A percentile compares a stretch with the other conserved stretches of the same genome.
Evolutionary conservation across 2,329 filamentous ascomycete species (phyloP).

Genomic region (Cladosporium halotolerans): DNA sequence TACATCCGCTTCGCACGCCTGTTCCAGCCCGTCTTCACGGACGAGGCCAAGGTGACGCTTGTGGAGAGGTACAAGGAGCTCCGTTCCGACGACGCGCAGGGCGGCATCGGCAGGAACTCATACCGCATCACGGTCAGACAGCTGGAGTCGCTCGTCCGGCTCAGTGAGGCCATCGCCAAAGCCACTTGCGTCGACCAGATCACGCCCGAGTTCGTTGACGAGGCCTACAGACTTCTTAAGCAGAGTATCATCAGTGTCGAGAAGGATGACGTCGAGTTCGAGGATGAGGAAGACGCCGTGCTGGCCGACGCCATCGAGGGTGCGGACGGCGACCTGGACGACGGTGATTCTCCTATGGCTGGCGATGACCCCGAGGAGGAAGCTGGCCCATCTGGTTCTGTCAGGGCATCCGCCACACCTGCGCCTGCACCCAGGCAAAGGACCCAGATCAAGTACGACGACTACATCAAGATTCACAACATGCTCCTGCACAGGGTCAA

Average conservation of each 20-base stretch:
- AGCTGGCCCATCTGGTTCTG: constrained; percentile 32
- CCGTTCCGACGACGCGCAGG: constrained; percentile 85
- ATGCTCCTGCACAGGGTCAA: constrained; percentile 75
- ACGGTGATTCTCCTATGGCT: constrained; percentile 50
- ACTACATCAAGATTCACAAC: constrained; percentile 88
- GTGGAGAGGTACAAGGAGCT: constrained; percentile 95
- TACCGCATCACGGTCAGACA: constrained; percentile 97
- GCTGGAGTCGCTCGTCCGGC: constrained; percentile 88
- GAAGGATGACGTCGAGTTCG: constrained; percentile 93
- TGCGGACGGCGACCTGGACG: constrained; percentile 31
- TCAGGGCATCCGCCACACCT: constrained; percentile 36
- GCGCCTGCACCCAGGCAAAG: constrained; percentile 48
- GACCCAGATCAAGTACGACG: constrained; percentile 91
- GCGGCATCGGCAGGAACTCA: constrained; percentile 86
- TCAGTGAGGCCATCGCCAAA: constrained; percentile 97
- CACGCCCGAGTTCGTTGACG: constrained; percentile 73
- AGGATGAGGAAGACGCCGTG: constrained; percentile 58
- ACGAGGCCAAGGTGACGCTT: constrained; percentile 76
- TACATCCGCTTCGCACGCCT: constrained; percentile 96
- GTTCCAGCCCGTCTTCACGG: constrained; percentile 86
- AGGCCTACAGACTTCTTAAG: constrained; percentile 83
- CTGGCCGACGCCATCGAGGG: constrained; percentile 48
- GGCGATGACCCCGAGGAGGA: constrained; percentile 28
- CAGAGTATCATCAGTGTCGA: constrained; percentile 97
- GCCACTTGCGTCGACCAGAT: constrained; percentile 94